These are phyloP conservation scores for Copromyces sp. DNA, from an alignment of 495 filamentous ascomycete species.

Conservation along the genomic window DNA sequence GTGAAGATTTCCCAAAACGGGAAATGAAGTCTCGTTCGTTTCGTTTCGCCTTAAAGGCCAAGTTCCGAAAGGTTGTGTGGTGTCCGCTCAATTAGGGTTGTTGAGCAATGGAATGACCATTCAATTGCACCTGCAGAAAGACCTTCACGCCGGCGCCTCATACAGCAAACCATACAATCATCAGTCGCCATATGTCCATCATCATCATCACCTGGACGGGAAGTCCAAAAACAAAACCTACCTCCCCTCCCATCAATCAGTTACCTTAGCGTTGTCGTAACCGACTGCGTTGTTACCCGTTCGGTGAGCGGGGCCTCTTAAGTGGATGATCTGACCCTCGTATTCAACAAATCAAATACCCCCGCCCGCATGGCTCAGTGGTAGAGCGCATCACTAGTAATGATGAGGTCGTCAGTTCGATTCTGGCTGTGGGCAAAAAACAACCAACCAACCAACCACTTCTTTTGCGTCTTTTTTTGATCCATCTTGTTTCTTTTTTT, in stretches of 20 bases:
- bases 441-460: not conserved
- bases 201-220: too few relatives aligned
- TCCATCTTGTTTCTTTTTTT: not conserved
- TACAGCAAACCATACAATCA: too few relatives aligned
- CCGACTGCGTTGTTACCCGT: not conserved
- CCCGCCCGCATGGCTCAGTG: not conserved
- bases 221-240: too few relatives aligned
- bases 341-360: not conserved
- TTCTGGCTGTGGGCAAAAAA: not conserved
- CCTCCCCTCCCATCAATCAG: too few relatives aligned
- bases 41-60: not conserved
- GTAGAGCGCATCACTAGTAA: not conserved
- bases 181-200: too few relatives aligned
- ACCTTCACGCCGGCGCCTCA: too few relatives aligned
- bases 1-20: too few relatives aligned
- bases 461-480: not conserved
- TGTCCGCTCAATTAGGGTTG: too few relatives aligned
- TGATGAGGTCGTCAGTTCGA: not conserved
- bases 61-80: too few relatives aligned
- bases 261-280: not conserved
- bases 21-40: too few relatives aligned
- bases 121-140: too few relatives aligned
- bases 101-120: too few relatives aligned
- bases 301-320: not conserved
- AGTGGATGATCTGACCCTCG: accelerated